Evolutionary conservation across 2,329 filamentous ascomycete species (phyloP), one percentile per base, ranked within the genome.

Genomic region (Ophiosphaerella herpotricha): DNA sequence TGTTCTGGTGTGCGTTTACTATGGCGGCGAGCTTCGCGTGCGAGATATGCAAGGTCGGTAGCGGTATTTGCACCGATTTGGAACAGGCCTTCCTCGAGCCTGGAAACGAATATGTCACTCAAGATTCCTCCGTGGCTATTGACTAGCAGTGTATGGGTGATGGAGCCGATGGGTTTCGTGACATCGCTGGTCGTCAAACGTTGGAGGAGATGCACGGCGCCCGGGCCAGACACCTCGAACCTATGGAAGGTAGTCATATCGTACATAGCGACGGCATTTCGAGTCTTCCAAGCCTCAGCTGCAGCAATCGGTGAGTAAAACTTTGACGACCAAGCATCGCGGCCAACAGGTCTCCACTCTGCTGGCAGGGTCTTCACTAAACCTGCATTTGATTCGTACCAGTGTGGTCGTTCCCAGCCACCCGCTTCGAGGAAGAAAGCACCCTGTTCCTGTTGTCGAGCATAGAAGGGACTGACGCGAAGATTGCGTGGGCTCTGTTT

Each of bases 201-300:
- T 50, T 85, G 79, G 4, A 87, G 72, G 4, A 87, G 60, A n/a
- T 77, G 66, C 0, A 78, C 72, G 1, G 83, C 80, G 0, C 84
- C 84, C 0, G 83, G 81, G 0, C 84, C 85, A 1, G 77, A 77
- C 0, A 86, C 73, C 48, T 85, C 81, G 3, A 87, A 74, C 1
- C 84, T 76, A 18, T 83, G 78, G 32, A 85, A 76, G 0, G 84
- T 79, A 1, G 83, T 85, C 77, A 86, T 79, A 55, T 87, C 84
- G 60, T 82, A 87, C 77, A 87, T 77, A 7, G 82, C 84, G 2
- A 80, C 83, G 0, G 82, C 80, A 5, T 82, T 85, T 1, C 85
- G 78, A 2, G 84, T 86, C 73, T 84, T 86, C 83, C 83, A 86
- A 0, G 84, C 84, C 63, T 87, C 84, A 1, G 74, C 83, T 0